These are phyloP conservation scores for Closterium sp. DNA, from an alignment of 139 green algal species.

Conservation along the genomic window DNA sequence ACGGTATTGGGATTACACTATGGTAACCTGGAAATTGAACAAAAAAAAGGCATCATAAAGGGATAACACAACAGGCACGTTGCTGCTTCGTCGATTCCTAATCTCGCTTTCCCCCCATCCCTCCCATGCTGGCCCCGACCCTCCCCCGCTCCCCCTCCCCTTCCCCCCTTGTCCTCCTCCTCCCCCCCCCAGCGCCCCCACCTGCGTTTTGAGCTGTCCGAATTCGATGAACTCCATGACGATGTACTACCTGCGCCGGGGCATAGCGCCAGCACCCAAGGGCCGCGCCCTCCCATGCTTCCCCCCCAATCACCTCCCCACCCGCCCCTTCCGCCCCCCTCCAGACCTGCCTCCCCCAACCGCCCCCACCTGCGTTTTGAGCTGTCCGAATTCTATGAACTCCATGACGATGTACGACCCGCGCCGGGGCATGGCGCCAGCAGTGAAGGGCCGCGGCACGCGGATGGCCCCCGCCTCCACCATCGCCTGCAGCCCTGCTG, in stretches of 20 bases:
- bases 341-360: no score
- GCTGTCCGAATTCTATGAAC: conserved; percentile 68
- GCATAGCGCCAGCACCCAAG: no score
- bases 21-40: neutral
- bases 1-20: neutral
- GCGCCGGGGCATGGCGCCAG: conserved; percentile 11
- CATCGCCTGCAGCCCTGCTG: conserved; percentile 52
- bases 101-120: no score
- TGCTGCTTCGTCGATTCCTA: no score
- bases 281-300: no score
- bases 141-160: neutral
- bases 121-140: neutral
- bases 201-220: neutral
- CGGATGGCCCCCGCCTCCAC: conserved; percentile 49
- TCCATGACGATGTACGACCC: conserved; percentile 95
- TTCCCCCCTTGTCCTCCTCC: neutral
- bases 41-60: neutral
- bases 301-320: neutral
- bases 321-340: conserved; percentile 31
- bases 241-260: neutral
- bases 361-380: neutral
- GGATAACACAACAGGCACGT: neutral
- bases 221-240: neutral
- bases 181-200: neutral
- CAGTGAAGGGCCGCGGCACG: conserved; percentile 51